Conservation (phyloP, 2,329 filamentous ascomycete species). For the Eurotiales sp. region DNA sequence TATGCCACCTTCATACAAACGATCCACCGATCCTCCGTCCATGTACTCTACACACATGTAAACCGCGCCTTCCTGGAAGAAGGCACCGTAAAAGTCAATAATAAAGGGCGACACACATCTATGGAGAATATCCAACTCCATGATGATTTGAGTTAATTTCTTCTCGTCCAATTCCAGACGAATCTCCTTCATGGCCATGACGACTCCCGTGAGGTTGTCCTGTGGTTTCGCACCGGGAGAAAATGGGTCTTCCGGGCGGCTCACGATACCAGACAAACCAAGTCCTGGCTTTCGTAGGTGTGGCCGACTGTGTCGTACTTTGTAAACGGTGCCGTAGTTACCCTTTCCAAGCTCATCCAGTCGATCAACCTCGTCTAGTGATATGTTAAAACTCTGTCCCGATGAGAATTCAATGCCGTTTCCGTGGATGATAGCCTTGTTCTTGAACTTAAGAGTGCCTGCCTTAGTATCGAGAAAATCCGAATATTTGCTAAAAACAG, state of each 20-base stretch:
- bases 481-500: slow-evolving; percentile 63
- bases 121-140: slow-evolving; percentile 94
- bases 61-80: slow-evolving; percentile 97
- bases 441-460: slow-evolving; percentile 87
- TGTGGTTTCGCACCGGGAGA: slow-evolving; percentile 18
- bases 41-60: slow-evolving; percentile 99
- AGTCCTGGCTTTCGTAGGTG: slow-evolving; percentile 58
- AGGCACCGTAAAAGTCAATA: slow-evolving; percentile 97
- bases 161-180: slow-evolving; percentile 91
- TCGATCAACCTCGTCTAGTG: slow-evolving; percentile 90
- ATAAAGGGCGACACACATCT: slow-evolving; percentile 94
- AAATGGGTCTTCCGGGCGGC: slow-evolving; percentile 26
- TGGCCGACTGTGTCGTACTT: slow-evolving; percentile 79
- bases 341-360: slow-evolving; percentile 93
- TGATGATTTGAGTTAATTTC: slow-evolving; percentile 95
- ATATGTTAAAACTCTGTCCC: slow-evolving; percentile 87
- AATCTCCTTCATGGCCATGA: slow-evolving; percentile 99
- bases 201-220: slow-evolving; percentile 54
- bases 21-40: slow-evolving; percentile 97
- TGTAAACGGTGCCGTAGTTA: slow-evolving; percentile 98
- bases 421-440: slow-evolving; percentile 83
- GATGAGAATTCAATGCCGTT: slow-evolving; percentile 89
- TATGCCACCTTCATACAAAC: slow-evolving; percentile 85
- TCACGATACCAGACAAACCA: slow-evolving; percentile 58
- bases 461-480: slow-evolving; percentile 89